Percentiles rank a stretch among this genome's conserved stretches.
Evolutionary conservation across 805 yeast species (phyloP).

Genomic region (Yamadazyma nakazawae): DNA sequence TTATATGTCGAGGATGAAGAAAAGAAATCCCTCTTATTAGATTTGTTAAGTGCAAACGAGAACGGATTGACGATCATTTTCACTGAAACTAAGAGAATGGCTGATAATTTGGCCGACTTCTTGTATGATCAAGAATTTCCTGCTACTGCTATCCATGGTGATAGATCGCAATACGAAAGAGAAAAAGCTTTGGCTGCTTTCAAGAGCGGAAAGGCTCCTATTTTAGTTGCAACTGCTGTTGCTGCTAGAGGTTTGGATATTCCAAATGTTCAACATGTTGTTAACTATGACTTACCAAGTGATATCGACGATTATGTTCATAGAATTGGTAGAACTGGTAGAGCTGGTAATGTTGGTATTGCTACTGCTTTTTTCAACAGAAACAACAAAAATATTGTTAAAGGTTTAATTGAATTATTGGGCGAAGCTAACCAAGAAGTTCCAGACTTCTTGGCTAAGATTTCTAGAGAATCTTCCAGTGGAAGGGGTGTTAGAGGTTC

Average conservation of each 20-base stretch:
- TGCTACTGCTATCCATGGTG: slow-evolving; percentile 99
- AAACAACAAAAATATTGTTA: slow-evolving; percentile 83
- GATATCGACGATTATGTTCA: slow-evolving; percentile 99
- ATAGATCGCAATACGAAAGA: slow-evolving; percentile 96
- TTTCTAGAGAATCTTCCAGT: slow-evolving; percentile 71
- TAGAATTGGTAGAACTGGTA: slow-evolving; percentile 99
- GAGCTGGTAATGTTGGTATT: slow-evolving; percentile 99
- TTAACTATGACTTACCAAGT: slow-evolving; percentile 94
- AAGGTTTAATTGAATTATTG: slow-evolving; percentile 82
- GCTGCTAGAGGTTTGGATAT: slow-evolving; percentile 99
- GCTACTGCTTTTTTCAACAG: slow-evolving; percentile 99
- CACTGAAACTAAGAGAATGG: slow-evolving; percentile 98
- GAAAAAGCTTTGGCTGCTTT: slow-evolving; percentile 95
- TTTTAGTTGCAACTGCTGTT: slow-evolving; percentile 98
- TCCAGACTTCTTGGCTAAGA: slow-evolving; percentile 80
- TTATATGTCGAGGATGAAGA: slow-evolving; percentile 93
- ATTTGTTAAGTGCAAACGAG: slow-evolving; percentile 72
- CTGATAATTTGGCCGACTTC: slow-evolving; percentile 91
- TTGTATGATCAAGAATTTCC: slow-evolving; percentile 86
- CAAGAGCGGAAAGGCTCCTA: slow-evolving; percentile 87
- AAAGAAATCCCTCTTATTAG: slow-evolving; percentile 84
- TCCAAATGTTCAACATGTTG: slow-evolving; percentile 97
- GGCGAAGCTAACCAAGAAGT: slow-evolving; percentile 97
- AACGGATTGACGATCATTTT: slow-evolving; percentile 88
- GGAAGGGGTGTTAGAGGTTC: slow-evolving; percentile 48